Conservation (phyloP, 495 filamentous ascomycete genomes). For the Penicillium goetzii region DNA sequence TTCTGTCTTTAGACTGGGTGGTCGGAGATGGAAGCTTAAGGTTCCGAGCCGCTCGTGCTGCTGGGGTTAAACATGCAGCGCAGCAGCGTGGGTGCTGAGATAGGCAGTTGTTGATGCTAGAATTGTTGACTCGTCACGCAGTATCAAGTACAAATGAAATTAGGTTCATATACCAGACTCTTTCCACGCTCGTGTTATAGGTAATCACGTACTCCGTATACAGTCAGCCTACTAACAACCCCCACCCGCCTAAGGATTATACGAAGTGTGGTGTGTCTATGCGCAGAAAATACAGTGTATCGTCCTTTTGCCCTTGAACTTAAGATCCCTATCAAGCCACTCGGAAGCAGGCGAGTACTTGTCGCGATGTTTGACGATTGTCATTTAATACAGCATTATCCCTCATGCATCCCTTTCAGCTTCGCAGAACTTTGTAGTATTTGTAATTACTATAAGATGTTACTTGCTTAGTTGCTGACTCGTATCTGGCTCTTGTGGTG, state of each 20-base stretch:
- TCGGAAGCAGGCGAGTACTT: not conserved
- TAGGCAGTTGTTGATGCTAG: not conserved
- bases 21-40: not conserved
- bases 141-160: not conserved
- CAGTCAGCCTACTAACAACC: not conserved
- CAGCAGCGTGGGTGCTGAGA: not conserved
- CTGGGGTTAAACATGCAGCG: too few relatives aligned
- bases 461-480: not conserved
- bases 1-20: slow-evolving; percentile 10
- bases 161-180: not conserved
- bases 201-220: not conserved
- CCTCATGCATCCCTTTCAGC: not conserved
- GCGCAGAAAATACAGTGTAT: not conserved
- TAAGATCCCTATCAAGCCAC: not conserved
- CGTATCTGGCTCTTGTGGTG: not conserved
- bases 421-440: not conserved
- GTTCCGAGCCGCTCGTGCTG: not conserved
- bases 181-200: not conserved
- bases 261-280: not conserved
- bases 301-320: not conserved
- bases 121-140: not conserved
- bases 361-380: not conserved
- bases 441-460: not conserved
- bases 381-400: not conserved
- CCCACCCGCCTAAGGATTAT: not conserved